Percentiles rank a stretch among this genome's conserved stretches.
Conservation (phyloP, 495 filamentous ascomycete species). For the Tuber umbilicatum region DNA sequence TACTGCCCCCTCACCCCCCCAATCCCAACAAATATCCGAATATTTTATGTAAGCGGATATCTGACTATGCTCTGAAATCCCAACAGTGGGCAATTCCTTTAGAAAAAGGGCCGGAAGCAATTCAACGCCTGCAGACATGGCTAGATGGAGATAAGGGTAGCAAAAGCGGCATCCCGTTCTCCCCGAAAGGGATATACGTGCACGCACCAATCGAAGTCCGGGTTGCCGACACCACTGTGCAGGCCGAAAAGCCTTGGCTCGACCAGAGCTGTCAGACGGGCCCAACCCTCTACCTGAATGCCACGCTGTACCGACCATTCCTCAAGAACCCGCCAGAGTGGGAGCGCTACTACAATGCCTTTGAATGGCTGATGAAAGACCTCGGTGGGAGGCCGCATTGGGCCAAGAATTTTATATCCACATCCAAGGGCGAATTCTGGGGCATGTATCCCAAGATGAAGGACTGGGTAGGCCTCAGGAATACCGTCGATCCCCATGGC, state of each 20-base stretch:
- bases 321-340: slow-evolving; percentile 68
- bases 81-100: slow-evolving; percentile 77
- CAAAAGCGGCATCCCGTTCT: slow-evolving; percentile 69
- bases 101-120: slow-evolving; percentile 79
- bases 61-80: slow-evolving; percentile 5
- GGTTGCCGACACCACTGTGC: slow-evolving; percentile 61
- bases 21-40: background rate
- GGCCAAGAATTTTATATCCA: slow-evolving; percentile 85
- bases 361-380: slow-evolving; percentile 93
- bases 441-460: slow-evolving; percentile 47
- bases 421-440: slow-evolving; percentile 52
- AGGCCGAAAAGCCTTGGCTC: slow-evolving; percentile 60
- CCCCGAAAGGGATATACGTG: slow-evolving; percentile 69
- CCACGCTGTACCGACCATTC: slow-evolving; percentile 90
- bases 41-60: background rate
- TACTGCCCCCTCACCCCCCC: slow-evolving; percentile 5
- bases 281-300: slow-evolving; percentile 89
- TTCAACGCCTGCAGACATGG: slow-evolving; percentile 77
- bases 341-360: slow-evolving; percentile 80
- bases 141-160: slow-evolving; percentile 59
- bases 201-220: slow-evolving; percentile 93
- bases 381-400: slow-evolving; percentile 87
- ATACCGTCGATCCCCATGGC: slow-evolving; percentile 69
- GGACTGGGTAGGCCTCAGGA: slow-evolving; percentile 33
- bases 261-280: slow-evolving; percentile 59